Conservation (phyloP, 441 rosid species). For the Iberis amara region DNA sequence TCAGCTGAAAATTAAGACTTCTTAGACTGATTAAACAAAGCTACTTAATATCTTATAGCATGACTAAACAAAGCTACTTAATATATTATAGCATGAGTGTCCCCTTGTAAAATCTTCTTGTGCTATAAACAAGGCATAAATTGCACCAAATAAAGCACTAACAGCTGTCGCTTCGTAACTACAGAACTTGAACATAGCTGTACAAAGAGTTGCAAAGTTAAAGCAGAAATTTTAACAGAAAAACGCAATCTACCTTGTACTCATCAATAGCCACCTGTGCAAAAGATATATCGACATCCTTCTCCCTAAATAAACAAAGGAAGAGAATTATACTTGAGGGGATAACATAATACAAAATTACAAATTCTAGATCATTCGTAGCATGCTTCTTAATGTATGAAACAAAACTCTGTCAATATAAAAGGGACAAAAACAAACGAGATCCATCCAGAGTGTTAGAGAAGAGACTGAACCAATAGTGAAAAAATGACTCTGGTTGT, state of each 20-base stretch:
- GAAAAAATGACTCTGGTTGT: background rate
- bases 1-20: background rate
- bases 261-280: slow-evolving; percentile 98
- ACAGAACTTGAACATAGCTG: slow-evolving; percentile 5
- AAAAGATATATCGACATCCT: slow-evolving; percentile 79
- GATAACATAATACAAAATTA: slow-evolving; percentile 2
- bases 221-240: slow-evolving; percentile 1
- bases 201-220: slow-evolving; percentile 10
- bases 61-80: slow-evolving; percentile 5
- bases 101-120: too few relatives aligned
- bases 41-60: too few relatives aligned
- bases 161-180: slow-evolving; percentile 14
- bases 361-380: slow-evolving; percentile 4
- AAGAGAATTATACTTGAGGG: slow-evolving; percentile 19
- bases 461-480: slow-evolving; percentile 7
- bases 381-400: slow-evolving; percentile 10
- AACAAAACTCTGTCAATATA: slow-evolving; percentile 1
- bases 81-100: too few relatives aligned
- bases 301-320: slow-evolving; percentile 65
- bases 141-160: slow-evolving; percentile 11
- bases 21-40: slow-evolving; percentile 12
- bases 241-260: slow-evolving; percentile 52
- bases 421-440: background rate
- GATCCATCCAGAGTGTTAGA: slow-evolving; percentile 9
- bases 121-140: slow-evolving; percentile 3